Percentiles rank a stretch among this genome's conserved stretches.
These are phyloP conservation scores for Gentiana macrophylla DNA, from an alignment of 257 asterid species.

Conservation along the genomic window DNA sequence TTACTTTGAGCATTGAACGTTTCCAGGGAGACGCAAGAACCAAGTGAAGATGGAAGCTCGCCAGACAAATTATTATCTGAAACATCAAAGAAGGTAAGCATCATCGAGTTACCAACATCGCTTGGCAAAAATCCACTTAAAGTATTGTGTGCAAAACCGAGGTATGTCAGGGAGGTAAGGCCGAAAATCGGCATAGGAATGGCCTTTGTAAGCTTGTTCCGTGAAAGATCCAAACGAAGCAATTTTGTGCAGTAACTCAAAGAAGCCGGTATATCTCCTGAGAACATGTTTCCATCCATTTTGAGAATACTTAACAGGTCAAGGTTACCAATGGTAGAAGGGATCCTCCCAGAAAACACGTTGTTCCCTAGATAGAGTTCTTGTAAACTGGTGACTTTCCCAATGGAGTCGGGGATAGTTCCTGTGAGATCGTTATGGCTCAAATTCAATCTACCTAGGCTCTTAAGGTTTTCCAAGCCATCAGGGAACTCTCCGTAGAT, in stretches of 20 bases:
- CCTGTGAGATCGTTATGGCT: slow-evolving; percentile 15
- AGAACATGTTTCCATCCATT: slow-evolving; percentile 29
- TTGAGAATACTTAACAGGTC: slow-evolving; percentile 15
- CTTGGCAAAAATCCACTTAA: slow-evolving; percentile 30
- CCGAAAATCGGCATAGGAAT: slow-evolving; percentile 26
- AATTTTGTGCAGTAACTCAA: slow-evolving; percentile 21
- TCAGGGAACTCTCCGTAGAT: neutral
- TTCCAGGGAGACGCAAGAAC: slow-evolving; percentile 26
- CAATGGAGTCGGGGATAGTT: slow-evolving; percentile 29
- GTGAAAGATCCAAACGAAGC: slow-evolving; percentile 18
- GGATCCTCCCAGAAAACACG: slow-evolving; percentile 13
- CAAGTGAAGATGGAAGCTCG: slow-evolving; percentile 25
- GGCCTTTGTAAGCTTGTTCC: slow-evolving; percentile 30
- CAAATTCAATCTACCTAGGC: neutral
- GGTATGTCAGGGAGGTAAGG: slow-evolving; percentile 21
- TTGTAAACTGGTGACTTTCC: slow-evolving; percentile 32
- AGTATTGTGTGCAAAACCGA: slow-evolving; percentile 29
- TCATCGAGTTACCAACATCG: slow-evolving; percentile 27
- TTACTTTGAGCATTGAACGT: slow-evolving; percentile 24
- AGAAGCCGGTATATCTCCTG: slow-evolving; percentile 33
- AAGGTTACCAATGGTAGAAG: slow-evolving; percentile 32
- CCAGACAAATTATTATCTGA: slow-evolving; percentile 35
- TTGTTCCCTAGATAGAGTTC: slow-evolving; percentile 38
- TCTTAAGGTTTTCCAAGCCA: neutral
- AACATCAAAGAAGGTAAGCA: slow-evolving; percentile 29